phyloP scores from a whole-genome alignment of 2,329 filamentous ascomycete genomes.

The Penicillium sp. region DNA sequence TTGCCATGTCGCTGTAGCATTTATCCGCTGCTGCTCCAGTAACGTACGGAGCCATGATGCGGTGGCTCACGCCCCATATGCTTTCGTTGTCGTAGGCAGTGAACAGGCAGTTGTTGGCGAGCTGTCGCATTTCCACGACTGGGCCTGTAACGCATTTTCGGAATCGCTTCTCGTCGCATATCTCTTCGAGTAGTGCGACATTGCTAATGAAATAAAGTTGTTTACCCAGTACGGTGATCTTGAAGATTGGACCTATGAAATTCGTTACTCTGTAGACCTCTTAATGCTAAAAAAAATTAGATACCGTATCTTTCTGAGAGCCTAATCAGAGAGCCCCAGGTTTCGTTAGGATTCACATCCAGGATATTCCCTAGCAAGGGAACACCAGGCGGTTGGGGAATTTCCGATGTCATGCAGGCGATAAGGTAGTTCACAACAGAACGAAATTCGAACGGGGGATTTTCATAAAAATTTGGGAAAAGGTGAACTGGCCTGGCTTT shows the following conservation, averaged over 20 bases:
- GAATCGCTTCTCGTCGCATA: slow-evolving; percentile 68
- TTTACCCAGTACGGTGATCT: slow-evolving; percentile 51
- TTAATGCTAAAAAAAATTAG: not conserved
- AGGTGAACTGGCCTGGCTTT: not conserved
- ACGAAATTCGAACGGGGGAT: not conserved
- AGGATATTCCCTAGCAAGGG: slow-evolving; percentile 56
- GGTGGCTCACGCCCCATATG: slow-evolving; percentile 66
- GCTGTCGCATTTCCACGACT: slow-evolving; percentile 58
- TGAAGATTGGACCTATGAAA: slow-evolving; percentile 60
- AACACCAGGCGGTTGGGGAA: slow-evolving; percentile 53
- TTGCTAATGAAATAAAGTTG: slow-evolving; percentile 55
- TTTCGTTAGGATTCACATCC: slow-evolving; percentile 51
- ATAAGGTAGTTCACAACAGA: not conserved
- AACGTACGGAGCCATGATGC: slow-evolving; percentile 49
- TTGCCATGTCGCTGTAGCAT: slow-evolving; percentile 52
- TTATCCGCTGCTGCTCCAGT: slow-evolving; percentile 40
- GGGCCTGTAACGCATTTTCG: slow-evolving; percentile 52
- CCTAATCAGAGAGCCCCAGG: slow-evolving; percentile 52
- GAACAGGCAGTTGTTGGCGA: slow-evolving; percentile 67
- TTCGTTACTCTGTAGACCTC: not conserved
- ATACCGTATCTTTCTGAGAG: slow-evolving; percentile 51
- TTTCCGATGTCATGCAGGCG: slow-evolving; percentile 20
- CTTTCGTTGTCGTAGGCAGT: slow-evolving; percentile 52
- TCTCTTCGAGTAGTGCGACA: slow-evolving; percentile 61
- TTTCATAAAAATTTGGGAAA: not conserved